Evolutionary conservation across 2,329 filamentous ascomycete genomes (phyloP), one percentile per base, ranked within the genome.

Genomic region (Microsporum ferrugineum): DNA sequence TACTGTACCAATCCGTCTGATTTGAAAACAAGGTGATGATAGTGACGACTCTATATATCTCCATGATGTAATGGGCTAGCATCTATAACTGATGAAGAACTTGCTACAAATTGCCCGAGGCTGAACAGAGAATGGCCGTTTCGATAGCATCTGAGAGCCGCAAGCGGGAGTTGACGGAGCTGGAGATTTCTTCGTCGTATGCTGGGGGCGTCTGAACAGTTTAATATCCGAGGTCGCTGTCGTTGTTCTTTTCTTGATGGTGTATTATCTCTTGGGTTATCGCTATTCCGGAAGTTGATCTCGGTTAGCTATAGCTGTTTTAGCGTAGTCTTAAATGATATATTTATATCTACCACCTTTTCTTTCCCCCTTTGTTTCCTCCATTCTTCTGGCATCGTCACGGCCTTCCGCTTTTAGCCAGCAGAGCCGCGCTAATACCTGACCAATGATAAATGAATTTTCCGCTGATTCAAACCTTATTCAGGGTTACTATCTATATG

Each of bases 1-100:
- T 99, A 55, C 83, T 99, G 66, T 99, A 99, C 73, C 65, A 66
- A 51, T 63, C 62, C 27, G 65, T 66, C 45, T 63, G 45, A 62
- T 23, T 12, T 36, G 17, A 34, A 17, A 6, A 29, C 3, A 39
- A 39, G 33, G 17, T 38, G 38, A 41, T 29, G 55, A 41, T 39
- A 57, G 23, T 33, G 31, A 57, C 34, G 55, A 57, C 39, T 57
- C n/a, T 57, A 57, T 39, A 57, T 39, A 33, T 41, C 38, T 57
- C 55, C 34, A 57, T 41, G 55, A 57, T 38, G 33, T 39, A 41
- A 57, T 33, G 33, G 39, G 34, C 55, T 57, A 57, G 55, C 34
- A n/a, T n/a, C 23, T 56, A 56, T 17, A 27, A 33, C 34, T 27
- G 29, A 56, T 33, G 51, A 56, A 34, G 23, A 8, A 23, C 43